Conservation (phyloP, 257 asterid genomes). For the Solanum piurae region DNA sequence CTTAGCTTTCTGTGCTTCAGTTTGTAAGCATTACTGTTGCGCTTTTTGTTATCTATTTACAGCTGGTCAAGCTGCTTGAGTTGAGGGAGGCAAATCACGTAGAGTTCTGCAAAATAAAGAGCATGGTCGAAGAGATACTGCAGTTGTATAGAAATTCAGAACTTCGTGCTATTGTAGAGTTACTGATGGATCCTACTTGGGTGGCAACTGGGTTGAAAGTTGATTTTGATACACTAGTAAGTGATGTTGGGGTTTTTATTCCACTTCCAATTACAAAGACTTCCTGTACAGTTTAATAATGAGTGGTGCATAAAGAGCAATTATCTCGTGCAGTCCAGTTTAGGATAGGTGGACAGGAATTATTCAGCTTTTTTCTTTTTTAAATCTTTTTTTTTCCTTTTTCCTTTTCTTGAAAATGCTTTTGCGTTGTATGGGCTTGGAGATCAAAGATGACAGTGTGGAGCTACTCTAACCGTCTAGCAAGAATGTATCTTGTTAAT, state of each 20-base stretch:
- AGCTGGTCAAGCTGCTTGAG: conserved; percentile 96
- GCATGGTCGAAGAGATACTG: conserved; percentile 59
- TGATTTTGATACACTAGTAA: conserved; percentile 68
- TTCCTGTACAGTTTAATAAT: background rate
- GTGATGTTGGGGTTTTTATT: conserved; percentile 8
- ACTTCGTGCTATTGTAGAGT: conserved; percentile 50
- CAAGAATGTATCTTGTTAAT: background rate
- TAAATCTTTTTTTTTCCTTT: background rate
- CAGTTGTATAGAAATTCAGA: conserved; percentile 47
- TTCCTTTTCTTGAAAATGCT: background rate
- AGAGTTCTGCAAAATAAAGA: conserved; percentile 87
- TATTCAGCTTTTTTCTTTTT: background rate
- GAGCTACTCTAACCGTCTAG: background rate
- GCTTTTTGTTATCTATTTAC: conserved; percentile 17
- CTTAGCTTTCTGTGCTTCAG: background rate
- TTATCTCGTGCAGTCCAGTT: background rate
- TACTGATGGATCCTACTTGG: conserved; percentile 87
- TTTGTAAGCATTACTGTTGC: background rate
- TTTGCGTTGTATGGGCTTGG: background rate
- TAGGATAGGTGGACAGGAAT: background rate
- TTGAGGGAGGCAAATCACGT: conserved; percentile 90
- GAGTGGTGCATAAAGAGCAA: background rate
- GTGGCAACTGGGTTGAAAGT: conserved; percentile 84
- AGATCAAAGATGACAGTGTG: background rate
- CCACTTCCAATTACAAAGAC: background rate